Base-by-base conservation (phyloP, 192 early-diverging fungal species). In the Coemansia pectinata region DNA sequence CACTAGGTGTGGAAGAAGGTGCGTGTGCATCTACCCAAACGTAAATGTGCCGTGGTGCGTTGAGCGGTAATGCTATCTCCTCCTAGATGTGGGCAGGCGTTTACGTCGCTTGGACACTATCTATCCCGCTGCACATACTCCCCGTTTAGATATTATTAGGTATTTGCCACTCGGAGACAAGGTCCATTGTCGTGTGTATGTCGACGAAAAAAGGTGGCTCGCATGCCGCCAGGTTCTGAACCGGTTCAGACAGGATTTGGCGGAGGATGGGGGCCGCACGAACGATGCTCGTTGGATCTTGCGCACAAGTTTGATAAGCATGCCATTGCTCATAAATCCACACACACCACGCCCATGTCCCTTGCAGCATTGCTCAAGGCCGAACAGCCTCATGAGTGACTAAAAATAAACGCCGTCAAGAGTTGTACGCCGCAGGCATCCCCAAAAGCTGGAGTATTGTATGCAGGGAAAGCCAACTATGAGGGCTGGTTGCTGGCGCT, bases 401-500 rank as follows among this genome's bases (percentile, higher is more conserved):
- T 61, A 61, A 39, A 61, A 61, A 61, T 61, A 61, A 40, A 36
- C 29, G 17, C 33, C 59, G 53, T 57, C 29, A n/a, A 36, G 15
- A 10, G 29, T 23, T 36, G 59, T 21, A 17, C 15, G 58, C 33
- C 33, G 58, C 58, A 21, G 29, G 58, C 29, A 40, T 61, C 59
- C 59, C 59, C 21, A 61, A 60, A 41, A 34, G 29, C 42, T 17
- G 4, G 29, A 33, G 59, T 55, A 77, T 72, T 77, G 67, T 76
- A 81, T 81, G 79, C 79, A 81, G 79, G 79, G 74, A 34, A 66
- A 59, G 53, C 79, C 79, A 76, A 73, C 70, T 38, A 66, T 69
- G 71, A 67, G 34, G 39, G 70, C 66, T 63, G 78, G 57, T 72
- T 57, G 67, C 25, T 52, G 70, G 66, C 76, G 45, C 42, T 52